Percentiles rank a stretch among this genome's conserved stretches.
Evolutionary conservation across 257 asterid genomes (phyloP).

Genomic region (Rhazya stricta): DNA sequence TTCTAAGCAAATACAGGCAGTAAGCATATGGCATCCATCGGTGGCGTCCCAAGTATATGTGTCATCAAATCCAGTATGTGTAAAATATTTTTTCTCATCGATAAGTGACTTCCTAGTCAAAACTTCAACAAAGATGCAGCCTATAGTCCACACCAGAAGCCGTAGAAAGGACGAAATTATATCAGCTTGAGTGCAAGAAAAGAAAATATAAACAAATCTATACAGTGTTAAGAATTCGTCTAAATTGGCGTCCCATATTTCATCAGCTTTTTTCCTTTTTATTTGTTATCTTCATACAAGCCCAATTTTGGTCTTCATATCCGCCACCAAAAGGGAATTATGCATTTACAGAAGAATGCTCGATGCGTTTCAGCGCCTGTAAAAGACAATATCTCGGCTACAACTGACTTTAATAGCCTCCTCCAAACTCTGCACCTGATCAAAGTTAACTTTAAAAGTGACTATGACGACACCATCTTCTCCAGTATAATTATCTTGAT

Average conservation of each 20-base stretch:
- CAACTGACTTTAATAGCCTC: constrained; percentile 74
- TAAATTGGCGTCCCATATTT: background rate
- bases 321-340: background rate
- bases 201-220: background rate
- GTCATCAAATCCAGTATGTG: constrained; percentile 89
- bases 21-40: constrained; percentile 71
- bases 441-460: constrained; percentile 83
- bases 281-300: background rate
- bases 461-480: constrained; percentile 71
- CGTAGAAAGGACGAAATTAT: background rate
- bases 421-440: constrained; percentile 61
- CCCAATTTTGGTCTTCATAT: background rate
- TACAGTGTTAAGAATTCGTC: background rate
- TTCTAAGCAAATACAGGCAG: constrained; percentile 41
- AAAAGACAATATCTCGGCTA: constrained; percentile 75
- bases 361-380: constrained; percentile 34
- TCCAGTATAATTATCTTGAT: constrained; percentile 91
- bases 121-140: constrained; percentile 93
- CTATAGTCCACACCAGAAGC: constrained; percentile 64
- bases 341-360: background rate
- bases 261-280: background rate
- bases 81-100: constrained; percentile 84
- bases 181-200: constrained; percentile 8
- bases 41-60: constrained; percentile 87
- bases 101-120: constrained; percentile 78